A percentile compares a stretch with the other conserved stretches of the same genome.
Evolutionary conservation across 225 moss, liverwort and hornwort genomes (phyloP).

Genomic region (Neckera pumila): DNA sequence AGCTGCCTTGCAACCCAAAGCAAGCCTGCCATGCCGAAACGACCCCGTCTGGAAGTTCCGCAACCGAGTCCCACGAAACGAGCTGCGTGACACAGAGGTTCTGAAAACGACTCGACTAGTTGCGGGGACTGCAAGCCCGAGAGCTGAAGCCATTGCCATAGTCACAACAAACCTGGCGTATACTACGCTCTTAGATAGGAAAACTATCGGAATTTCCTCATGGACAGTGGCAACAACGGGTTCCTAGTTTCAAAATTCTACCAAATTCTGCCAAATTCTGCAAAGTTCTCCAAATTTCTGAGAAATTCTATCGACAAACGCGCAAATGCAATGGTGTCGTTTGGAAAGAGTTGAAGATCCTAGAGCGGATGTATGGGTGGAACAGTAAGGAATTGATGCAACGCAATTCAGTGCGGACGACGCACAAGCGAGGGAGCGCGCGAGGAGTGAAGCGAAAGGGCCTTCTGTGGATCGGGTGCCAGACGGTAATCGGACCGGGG

Average conservation of each 20-base stretch:
- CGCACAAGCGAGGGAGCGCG: background rate
- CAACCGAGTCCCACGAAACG: slow-evolving; percentile 11
- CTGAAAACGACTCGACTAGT: background rate
- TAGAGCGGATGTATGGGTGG: background rate
- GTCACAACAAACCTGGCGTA: background rate
- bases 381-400: background rate
- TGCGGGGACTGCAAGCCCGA: slow-evolving; percentile 6
- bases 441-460: background rate
- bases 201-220: background rate
- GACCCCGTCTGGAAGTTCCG: background rate
- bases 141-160: slow-evolving; percentile 26
- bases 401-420: background rate
- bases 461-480: background rate
- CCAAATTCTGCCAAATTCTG: background rate
- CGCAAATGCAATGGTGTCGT: background rate
- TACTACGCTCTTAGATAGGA: background rate
- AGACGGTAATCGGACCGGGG: background rate
- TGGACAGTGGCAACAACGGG: background rate
- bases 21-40: background rate
- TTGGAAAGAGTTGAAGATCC: background rate
- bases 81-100: background rate
- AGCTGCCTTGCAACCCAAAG: slow-evolving; percentile 12
- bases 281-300: background rate
- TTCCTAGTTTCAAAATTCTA: background rate
- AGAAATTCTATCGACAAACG: background rate